phyloP scores from a whole-genome alignment of 495 filamentous ascomycete genomes.

The Aspergillus nidulans region DNA sequence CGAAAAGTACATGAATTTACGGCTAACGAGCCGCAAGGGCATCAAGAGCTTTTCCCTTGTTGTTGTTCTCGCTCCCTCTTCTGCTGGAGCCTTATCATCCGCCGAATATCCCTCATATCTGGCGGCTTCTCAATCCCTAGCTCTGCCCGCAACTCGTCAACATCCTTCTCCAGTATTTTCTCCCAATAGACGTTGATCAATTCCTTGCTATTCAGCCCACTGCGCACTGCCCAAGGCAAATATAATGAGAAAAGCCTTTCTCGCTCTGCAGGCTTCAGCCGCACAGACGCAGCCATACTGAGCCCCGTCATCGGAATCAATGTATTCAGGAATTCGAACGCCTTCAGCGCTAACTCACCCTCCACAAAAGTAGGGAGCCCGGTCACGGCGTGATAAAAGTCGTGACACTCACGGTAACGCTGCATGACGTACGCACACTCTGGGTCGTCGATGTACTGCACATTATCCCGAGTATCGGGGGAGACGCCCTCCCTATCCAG shows the following conservation, averaged over 20 bases:
- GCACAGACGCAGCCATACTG: conserved; percentile 62
- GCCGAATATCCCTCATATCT: conserved; percentile 78
- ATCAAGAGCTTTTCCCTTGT: conserved; percentile 28
- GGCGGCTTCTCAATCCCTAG: conserved; percentile 84
- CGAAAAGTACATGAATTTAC: background rate
- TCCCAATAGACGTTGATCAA: conserved; percentile 99
- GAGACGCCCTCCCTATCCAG: conserved; percentile 87
- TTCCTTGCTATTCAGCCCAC: conserved; percentile 71
- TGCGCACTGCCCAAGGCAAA: conserved; percentile 84
- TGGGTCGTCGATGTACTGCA: conserved; percentile 87
- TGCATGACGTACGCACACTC: conserved; percentile 99
- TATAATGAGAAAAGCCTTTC: conserved; percentile 68
- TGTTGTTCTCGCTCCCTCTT: conserved; percentile 57
- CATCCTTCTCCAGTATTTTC: conserved; percentile 83
- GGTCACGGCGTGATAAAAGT: conserved; percentile 96
- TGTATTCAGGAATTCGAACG: conserved; percentile 94
- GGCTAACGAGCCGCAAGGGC: background rate
- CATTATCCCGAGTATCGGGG: conserved; percentile 76
- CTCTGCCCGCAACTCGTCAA: conserved; percentile 65
- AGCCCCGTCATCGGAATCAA: conserved; percentile 92
- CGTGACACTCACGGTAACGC: conserved; percentile 94
- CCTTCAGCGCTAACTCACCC: conserved; percentile 91
- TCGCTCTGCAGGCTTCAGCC: conserved; percentile 73
- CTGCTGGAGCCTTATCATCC: conserved; percentile 60
- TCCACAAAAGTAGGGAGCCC: conserved; percentile 88